Evolutionary conservation across 345 rosid species (phyloP).

Genomic region (Moricandia arvensis): DNA sequence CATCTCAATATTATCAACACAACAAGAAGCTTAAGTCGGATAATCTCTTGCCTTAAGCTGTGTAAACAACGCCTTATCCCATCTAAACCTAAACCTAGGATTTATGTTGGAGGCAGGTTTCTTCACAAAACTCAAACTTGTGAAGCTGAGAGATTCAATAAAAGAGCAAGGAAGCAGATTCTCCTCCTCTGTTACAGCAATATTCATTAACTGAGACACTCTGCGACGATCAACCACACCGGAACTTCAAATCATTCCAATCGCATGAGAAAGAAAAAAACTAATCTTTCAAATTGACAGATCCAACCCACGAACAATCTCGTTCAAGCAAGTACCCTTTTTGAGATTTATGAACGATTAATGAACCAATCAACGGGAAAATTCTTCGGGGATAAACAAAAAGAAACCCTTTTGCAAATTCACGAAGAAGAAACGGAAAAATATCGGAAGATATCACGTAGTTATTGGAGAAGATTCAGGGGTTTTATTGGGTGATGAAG

Average conservation of each 20-base stretch:
- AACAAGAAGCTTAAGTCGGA: not conserved
- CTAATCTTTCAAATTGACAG: constrained; percentile 14
- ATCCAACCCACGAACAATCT: constrained; percentile 10
- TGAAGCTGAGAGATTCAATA: constrained; percentile 66
- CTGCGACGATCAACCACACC: constrained; percentile 16
- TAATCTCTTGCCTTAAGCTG: not conserved
- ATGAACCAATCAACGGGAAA: constrained; percentile 8
- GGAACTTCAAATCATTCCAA: constrained; percentile 24
- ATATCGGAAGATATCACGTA: not conserved
- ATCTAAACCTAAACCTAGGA: constrained; percentile 81
- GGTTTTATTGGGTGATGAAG: not conserved
- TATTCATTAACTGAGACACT: constrained; percentile 66
- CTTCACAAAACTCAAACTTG: constrained; percentile 41
- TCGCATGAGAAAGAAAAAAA: not conserved
- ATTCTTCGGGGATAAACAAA: not conserved
- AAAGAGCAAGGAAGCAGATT: constrained; percentile 57
- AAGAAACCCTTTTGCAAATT: constrained; percentile 5
- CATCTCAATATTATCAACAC: not conserved
- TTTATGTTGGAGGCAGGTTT: constrained; percentile 42
- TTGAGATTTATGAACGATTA: not conserved
- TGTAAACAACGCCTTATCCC: constrained; percentile 58
- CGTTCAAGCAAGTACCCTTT: not conserved
- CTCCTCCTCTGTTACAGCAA: constrained; percentile 43
- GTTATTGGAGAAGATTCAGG: constrained; percentile 20
- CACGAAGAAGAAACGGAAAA: not conserved